These are phyloP conservation scores for Arachnopeziza araneosa DNA, from an alignment of 2,329 filamentous ascomycete species.

Conservation along the genomic window DNA sequence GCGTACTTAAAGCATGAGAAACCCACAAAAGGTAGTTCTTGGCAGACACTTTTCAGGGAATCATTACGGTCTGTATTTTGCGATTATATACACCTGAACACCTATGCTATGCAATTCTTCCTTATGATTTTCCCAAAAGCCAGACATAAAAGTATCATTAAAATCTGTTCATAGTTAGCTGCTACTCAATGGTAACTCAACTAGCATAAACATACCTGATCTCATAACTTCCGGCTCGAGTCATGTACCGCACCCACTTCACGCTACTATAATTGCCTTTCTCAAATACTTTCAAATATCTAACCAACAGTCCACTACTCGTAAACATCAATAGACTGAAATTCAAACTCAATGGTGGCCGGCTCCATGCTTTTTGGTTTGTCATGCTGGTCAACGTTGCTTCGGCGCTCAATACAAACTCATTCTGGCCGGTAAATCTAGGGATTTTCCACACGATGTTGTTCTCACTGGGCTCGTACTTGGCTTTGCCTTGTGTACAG, in stretches of 20 bases:
- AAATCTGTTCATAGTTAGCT: neutral
- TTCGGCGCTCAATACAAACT: constrained; percentile 92
- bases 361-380: constrained; percentile 93
- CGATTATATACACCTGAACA: neutral
- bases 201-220: constrained; percentile 58
- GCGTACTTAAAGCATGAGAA: neutral
- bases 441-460: constrained; percentile 99
- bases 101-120: constrained; percentile 12
- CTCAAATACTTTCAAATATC: constrained; percentile 98
- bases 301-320: constrained; percentile 82
- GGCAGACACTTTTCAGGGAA: neutral
- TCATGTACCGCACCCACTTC: constrained; percentile 99
- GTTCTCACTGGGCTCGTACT: constrained; percentile 97
- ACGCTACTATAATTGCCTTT: constrained; percentile 99
- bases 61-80: constrained; percentile 1
- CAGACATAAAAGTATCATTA: neutral
- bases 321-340: constrained; percentile 98
- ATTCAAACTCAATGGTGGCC: constrained; percentile 84
- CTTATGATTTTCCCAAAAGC: constrained; percentile 5
- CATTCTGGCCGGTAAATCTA: constrained; percentile 95
- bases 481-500: constrained; percentile 92
- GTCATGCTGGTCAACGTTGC: constrained; percentile 95
- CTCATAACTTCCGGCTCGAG: constrained; percentile 93
- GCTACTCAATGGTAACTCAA: neutral
- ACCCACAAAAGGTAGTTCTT: neutral